Conservation (phyloP, 768 basidiomycete genomes). For the Podaxis carcinomalis region DNA sequence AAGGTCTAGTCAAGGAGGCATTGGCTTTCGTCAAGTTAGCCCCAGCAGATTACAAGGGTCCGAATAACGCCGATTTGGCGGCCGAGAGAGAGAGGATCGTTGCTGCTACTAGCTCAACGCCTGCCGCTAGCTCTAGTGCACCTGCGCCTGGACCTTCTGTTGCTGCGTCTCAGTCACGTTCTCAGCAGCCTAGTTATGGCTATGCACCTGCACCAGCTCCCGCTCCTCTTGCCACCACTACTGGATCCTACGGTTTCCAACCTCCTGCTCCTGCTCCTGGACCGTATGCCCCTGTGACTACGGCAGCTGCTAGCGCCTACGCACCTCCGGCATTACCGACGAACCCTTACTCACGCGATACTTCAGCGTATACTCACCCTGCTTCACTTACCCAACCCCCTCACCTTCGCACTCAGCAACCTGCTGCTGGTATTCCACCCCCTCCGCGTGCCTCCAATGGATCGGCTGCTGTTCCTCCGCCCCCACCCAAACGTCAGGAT, state of each 20-base stretch:
- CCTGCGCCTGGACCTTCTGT: slow-evolving; percentile 18
- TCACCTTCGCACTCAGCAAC: slow-evolving; percentile 30
- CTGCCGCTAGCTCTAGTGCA: slow-evolving; percentile 19
- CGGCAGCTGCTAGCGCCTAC: not conserved
- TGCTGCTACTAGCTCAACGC: slow-evolving; percentile 25
- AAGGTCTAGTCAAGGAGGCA: slow-evolving; percentile 86
- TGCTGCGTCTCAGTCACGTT: slow-evolving; percentile 1
- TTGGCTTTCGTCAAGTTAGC: slow-evolving; percentile 74
- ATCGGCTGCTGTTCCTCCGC: slow-evolving; percentile 25
- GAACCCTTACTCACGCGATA: slow-evolving; percentile 12
- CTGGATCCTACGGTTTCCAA: slow-evolving; percentile 19
- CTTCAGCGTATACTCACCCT: not conserved
- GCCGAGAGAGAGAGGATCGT: slow-evolving; percentile 36
- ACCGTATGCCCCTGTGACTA: slow-evolving; percentile 9
- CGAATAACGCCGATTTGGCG: slow-evolving; percentile 31
- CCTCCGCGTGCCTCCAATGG: slow-evolving; percentile 36
- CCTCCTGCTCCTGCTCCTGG: slow-evolving; percentile 16
- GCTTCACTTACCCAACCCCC: slow-evolving; percentile 21
- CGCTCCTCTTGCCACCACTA: not conserved
- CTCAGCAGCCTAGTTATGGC: slow-evolving; percentile 4
- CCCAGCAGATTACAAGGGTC: slow-evolving; percentile 72
- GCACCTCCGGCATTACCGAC: slow-evolving; percentile 13
- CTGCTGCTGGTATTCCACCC: slow-evolving; percentile 37
- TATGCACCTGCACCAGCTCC: slow-evolving; percentile 1
- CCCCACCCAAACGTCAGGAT: slow-evolving; percentile 61